Base-by-base conservation (phyloP, 1,139 yeast species). In the Yamadazyma friedrichii region DNA sequence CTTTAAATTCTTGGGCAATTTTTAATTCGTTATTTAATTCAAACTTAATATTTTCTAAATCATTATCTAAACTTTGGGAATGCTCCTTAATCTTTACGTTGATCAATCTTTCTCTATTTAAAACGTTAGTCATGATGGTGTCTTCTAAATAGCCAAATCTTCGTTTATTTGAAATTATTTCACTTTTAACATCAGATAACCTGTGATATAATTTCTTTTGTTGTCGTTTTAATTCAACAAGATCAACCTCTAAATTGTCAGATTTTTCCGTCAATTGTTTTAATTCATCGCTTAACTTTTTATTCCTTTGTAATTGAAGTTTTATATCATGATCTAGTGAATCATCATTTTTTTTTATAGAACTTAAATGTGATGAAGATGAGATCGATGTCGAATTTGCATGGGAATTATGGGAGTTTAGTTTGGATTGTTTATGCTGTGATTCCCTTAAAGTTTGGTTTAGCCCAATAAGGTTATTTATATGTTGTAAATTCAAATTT, bases 11-110 rank as follows among this genome's bases (percentile, higher is more conserved):
- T 36, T 49, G 47, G 2, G 67, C 70, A 1, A 48, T 45, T 20
- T 56, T 51, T 9, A 69, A 45, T 43, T 70, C 70, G 35, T 61
- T 53, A 28, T 57, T 52, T 41, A 70, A 50, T 39, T 65, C 63
- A 44, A 59, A 64, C 36, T 60, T 61, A 28, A 65, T 46, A 32
- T 67, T 69, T 22, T 62, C 62, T 44, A 53, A 62, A 37, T 67
- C 63, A 20, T 54, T 52, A 11, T 53, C 50, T 13, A 64, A 51
- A 30, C 59, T 54, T 16, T 56, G 55, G n/a, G 52, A 37, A 30
- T 53, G 46, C 34, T 61, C 63, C 29, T 54, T 46, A 9, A 65
- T 46, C 33, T 58, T 54, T 9, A 57, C 47, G 28, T 63, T 53
- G 13, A 61, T 50, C 28, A 58, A 43, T 31, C 55, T 56, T 42